Evolutionary conservation across 2,329 filamentous ascomycete genomes (phyloP).

Genomic region (Cryphonectria carpinicola): DNA sequence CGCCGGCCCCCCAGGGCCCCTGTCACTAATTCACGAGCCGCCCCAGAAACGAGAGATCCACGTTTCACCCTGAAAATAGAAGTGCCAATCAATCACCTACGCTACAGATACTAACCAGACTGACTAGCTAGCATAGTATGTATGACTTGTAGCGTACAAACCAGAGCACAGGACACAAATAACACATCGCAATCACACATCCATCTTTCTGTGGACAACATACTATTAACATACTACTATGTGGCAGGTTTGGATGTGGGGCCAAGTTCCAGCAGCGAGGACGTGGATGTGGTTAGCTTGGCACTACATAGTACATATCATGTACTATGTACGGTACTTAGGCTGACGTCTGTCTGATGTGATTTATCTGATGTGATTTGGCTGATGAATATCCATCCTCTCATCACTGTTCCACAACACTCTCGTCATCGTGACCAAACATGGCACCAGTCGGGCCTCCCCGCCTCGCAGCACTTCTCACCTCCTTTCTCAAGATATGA

Average conservation of each 20-base stretch:
- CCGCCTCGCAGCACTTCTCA: not conserved
- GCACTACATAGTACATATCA: not conserved
- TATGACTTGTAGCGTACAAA: not conserved
- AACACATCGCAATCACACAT: not conserved
- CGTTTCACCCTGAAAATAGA: conserved; percentile 30
- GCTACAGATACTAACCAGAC: not conserved
- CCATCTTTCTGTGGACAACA: not conserved
- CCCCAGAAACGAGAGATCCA: conserved; percentile 27
- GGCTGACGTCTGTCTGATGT: not conserved
- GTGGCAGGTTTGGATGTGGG: not conserved
- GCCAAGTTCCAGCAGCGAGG: not conserved
- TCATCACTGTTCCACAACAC: not conserved
- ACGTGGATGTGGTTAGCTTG: not conserved
- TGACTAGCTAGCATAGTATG: not conserved
- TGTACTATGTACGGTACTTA: not conserved
- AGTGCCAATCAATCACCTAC: conserved; percentile 13
- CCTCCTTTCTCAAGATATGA: not conserved
- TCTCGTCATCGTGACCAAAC: not conserved
- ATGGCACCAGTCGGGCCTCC: not conserved
- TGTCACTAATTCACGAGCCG: conserved; percentile 20
- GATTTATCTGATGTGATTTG: not conserved
- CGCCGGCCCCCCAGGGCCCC: conserved; percentile 11
- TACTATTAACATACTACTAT: not conserved
- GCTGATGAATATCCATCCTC: not conserved
- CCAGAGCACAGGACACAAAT: not conserved